Percentiles rank a stretch among this genome's conserved stretches.
phyloP scores from a whole-genome alignment of 148 eudicot species.

The Silene uniflora region DNA sequence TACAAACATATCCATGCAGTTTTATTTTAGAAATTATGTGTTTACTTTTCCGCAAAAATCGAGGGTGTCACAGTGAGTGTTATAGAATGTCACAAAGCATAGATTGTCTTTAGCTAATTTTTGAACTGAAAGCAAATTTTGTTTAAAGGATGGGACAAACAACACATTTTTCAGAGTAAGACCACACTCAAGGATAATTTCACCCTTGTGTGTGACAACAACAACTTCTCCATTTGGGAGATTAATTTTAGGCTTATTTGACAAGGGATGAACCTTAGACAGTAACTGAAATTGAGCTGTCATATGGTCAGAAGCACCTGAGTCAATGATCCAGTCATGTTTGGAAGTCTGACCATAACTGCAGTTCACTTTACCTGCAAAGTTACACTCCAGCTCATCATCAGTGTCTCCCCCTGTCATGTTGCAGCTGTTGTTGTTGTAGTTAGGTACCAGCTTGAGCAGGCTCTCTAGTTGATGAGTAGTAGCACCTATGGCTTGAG shows the following conservation, averaged over 20 bases:
- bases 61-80: too few relatives aligned
- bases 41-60: too few relatives aligned
- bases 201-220: not conserved
- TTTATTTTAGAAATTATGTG: too few relatives aligned
- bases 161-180: not conserved
- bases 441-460: too few relatives aligned
- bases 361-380: not conserved
- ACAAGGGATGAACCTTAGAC: not conserved
- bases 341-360: too few relatives aligned
- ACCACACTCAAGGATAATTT: not conserved
- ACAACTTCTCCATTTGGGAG: not conserved
- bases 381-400: not conserved
- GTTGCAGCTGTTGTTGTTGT: too few relatives aligned
- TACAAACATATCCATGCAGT: too few relatives aligned
- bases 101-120: too few relatives aligned
- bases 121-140: too few relatives aligned
- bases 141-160: not conserved
- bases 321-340: not conserved
- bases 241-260: not conserved
- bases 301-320: constrained; percentile 1
- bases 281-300: not conserved
- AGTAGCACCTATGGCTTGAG: too few relatives aligned
- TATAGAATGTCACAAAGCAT: too few relatives aligned
- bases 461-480: too few relatives aligned
- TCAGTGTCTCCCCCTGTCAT: not conserved